Percentiles rank a stretch among this genome's conserved stretches.
Conservation (phyloP, 2,329 filamentous ascomycete species). For the Fusarium sp. region DNA sequence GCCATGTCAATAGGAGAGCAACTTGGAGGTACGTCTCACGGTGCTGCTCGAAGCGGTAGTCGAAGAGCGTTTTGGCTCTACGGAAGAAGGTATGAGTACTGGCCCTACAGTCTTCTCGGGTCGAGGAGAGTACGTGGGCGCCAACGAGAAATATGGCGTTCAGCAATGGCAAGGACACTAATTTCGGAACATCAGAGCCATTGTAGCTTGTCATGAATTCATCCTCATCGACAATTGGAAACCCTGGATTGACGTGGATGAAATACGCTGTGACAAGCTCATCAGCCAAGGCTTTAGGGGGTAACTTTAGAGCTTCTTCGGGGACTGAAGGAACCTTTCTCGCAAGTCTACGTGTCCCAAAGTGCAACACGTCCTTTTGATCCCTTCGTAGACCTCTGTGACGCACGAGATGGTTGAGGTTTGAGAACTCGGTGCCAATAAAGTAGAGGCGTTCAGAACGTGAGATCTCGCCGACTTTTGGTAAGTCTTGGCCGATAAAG, state of each 20-base stretch:
- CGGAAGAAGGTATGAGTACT: conserved; percentile 58
- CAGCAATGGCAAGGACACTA: conserved; percentile 57
- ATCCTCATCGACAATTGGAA: conserved; percentile 60
- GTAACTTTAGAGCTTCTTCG: conserved; percentile 58
- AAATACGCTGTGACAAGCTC: conserved; percentile 61
- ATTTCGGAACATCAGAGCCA: conserved; percentile 53
- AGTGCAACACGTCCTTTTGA: conserved; percentile 45
- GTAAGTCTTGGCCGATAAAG: conserved; percentile 58
- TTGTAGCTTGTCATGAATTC: conserved; percentile 60
- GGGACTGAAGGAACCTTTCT: conserved; percentile 51
- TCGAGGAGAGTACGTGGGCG: conserved; percentile 55
- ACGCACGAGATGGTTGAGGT: conserved; percentile 62
- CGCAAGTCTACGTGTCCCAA: conserved; percentile 45
- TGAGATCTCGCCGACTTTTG: conserved; percentile 55
- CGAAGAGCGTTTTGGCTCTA: conserved; percentile 61
- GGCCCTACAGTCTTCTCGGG: conserved; percentile 50
- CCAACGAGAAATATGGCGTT: conserved; percentile 61
- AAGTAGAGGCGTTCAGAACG: conserved; percentile 59
- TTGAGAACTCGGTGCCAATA: conserved; percentile 64
- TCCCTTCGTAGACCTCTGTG: conserved; percentile 50
- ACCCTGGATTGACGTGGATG: conserved; percentile 57
- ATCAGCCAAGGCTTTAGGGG: conserved; percentile 57
- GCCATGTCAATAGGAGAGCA: conserved; percentile 63
- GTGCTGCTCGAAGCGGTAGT: conserved; percentile 61
- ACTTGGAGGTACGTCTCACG: conserved; percentile 62